A percentile compares a stretch with the other conserved stretches of the same genome.
phyloP scores from a whole-genome alignment of 805 yeast genomes.

The Nakazawaea sp. region DNA sequence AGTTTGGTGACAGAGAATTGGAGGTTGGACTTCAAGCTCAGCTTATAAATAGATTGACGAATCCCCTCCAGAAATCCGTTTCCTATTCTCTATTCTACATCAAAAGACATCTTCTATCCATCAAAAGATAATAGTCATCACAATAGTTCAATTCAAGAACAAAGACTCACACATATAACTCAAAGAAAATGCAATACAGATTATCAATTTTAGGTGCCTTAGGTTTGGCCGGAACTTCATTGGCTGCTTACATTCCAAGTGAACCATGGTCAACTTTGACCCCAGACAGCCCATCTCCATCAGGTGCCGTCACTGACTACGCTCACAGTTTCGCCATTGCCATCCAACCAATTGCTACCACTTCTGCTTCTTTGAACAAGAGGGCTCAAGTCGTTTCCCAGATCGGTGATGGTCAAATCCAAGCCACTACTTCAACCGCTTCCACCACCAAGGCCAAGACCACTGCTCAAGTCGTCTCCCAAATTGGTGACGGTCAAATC shows the following conservation, averaged over 20 bases:
- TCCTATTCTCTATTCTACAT: neutral
- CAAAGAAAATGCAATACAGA: conserved; percentile 35
- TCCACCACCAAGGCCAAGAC: conserved; percentile 23
- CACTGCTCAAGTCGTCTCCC: conserved; percentile 32
- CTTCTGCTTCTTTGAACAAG: conserved; percentile 24
- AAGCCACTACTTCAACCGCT: conserved; percentile 36
- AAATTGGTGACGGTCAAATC: conserved; percentile 48
- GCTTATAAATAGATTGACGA: too few relatives aligned
- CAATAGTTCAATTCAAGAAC: too few relatives aligned
- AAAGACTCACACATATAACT: neutral
- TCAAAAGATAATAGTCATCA: too few relatives aligned
- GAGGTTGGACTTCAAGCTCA: too few relatives aligned
- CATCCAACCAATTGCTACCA: conserved; percentile 42
- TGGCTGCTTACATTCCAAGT: conserved; percentile 59
- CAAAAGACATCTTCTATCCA: too few relatives aligned
- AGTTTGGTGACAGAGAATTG: too few relatives aligned
- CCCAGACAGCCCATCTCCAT: conserved; percentile 43
- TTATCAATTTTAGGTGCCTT: conserved; percentile 27
- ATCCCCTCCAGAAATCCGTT: neutral
- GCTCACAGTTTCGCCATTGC: conserved; percentile 61
- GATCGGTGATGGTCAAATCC: conserved; percentile 59
- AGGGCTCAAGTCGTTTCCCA: conserved; percentile 41
- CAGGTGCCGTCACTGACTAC: conserved; percentile 54
- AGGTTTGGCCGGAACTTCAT: conserved; percentile 38
- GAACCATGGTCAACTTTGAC: conserved; percentile 71